phyloP scores from a whole-genome alignment of 305 asterid genomes.

The Fraxinus angustifolia region DNA sequence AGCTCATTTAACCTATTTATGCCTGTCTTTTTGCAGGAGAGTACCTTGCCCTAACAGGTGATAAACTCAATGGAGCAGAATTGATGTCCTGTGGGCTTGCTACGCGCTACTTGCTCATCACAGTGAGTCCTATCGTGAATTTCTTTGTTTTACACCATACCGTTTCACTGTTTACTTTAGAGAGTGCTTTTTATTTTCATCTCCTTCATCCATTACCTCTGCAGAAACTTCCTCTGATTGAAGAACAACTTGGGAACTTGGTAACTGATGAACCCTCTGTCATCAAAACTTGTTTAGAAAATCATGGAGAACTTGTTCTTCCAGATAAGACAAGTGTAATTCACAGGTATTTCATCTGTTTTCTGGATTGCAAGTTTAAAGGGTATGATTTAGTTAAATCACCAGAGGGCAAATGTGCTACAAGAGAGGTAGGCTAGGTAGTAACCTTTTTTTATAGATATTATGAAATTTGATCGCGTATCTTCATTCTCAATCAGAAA shows the following conservation, averaged over 20 bases:
- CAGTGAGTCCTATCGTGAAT: slow-evolving; percentile 38
- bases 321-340: slow-evolving; percentile 68
- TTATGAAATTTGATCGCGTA: neutral
- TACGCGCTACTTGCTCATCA: slow-evolving; percentile 58
- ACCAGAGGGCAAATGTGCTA: neutral
- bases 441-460: neutral
- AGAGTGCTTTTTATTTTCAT: slow-evolving; percentile 11
- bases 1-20: slow-evolving; percentile 14
- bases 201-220: slow-evolving; percentile 22
- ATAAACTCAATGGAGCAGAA: slow-evolving; percentile 75
- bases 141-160: neutral
- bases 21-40: slow-evolving; percentile 57
- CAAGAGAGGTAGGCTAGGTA: slow-evolving; percentile 4
- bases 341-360: slow-evolving; percentile 46
- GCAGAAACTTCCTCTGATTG: slow-evolving; percentile 80
- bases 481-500: slow-evolving; percentile 10
- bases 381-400: slow-evolving; percentile 9
- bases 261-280: slow-evolving; percentile 85
- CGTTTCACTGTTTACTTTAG: neutral
- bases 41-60: slow-evolving; percentile 90
- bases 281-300: slow-evolving; percentile 60
- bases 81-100: slow-evolving; percentile 98
- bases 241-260: slow-evolving; percentile 72
- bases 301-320: slow-evolving; percentile 52
- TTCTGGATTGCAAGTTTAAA: slow-evolving; percentile 15